Conservation (phyloP, 169 alveolate species). For the Plasmodium inui region DNA sequence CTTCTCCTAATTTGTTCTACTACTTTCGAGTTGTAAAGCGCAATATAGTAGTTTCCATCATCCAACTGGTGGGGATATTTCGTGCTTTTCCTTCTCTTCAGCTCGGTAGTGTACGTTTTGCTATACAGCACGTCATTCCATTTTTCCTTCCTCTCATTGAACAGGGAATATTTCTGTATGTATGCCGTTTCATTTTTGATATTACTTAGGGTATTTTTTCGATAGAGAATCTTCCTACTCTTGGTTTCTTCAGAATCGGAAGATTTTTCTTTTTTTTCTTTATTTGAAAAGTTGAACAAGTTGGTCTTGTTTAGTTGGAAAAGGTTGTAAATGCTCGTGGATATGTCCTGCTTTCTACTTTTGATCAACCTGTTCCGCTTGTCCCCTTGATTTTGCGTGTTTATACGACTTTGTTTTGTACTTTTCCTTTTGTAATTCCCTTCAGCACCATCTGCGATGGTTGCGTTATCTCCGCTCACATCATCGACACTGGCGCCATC, state of each 20-base stretch:
- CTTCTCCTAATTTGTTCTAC: neutral
- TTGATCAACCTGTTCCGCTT: neutral
- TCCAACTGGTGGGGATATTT: conserved; percentile 22
- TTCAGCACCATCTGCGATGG: neutral
- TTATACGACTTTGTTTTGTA: neutral
- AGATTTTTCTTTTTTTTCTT: conserved; percentile 10
- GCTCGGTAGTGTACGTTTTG: neutral
- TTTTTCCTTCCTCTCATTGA: conserved; percentile 45
- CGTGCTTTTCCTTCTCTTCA: neutral
- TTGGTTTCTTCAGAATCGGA: conserved; percentile 13
- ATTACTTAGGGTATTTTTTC: conserved; percentile 36
- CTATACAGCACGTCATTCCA: conserved; percentile 5
- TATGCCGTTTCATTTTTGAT: conserved; percentile 37
- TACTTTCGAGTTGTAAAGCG: neutral
- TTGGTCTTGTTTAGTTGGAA: neutral
- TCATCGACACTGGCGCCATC: neutral
- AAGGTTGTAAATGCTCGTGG: conserved; percentile 18
- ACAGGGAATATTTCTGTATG: conserved; percentile 52
- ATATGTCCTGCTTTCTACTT: neutral
- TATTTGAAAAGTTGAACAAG: neutral
- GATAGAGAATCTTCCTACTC: conserved; percentile 1
- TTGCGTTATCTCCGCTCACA: neutral
- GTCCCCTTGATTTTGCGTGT: neutral
- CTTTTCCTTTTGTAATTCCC: neutral
- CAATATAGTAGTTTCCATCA: conserved; percentile 19